phyloP scores from a whole-genome alignment of 805 yeast species.

The Monosporozyma siamensis region DNA sequence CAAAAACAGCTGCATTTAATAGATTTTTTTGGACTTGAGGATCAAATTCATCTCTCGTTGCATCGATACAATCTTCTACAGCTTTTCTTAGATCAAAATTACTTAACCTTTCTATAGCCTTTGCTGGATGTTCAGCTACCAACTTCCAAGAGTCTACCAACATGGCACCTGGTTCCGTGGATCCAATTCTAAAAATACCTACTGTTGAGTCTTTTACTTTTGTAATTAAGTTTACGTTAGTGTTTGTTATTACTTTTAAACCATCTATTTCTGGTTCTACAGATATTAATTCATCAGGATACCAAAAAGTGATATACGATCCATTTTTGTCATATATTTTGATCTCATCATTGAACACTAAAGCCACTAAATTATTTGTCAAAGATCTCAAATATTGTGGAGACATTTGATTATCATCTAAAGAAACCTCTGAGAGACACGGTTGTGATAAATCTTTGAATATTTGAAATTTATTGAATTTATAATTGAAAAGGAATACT shows the following conservation, averaged over 20 bases:
- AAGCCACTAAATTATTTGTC: slow-evolving; percentile 69
- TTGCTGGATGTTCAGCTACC: slow-evolving; percentile 58
- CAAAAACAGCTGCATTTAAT: slow-evolving; percentile 75
- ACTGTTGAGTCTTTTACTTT: slow-evolving; percentile 50
- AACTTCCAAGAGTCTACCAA: slow-evolving; percentile 69
- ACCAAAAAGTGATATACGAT: slow-evolving; percentile 40
- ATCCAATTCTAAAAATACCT: slow-evolving; percentile 71
- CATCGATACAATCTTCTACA: slow-evolving; percentile 59
- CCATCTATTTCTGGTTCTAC: slow-evolving; percentile 60
- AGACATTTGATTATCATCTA: slow-evolving; percentile 13
- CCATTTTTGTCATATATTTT: slow-evolving; percentile 52
- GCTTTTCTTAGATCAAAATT: slow-evolving; percentile 49
- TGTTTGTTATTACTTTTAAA: slow-evolving; percentile 49
- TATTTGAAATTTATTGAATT: slow-evolving; percentile 39
- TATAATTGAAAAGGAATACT: slow-evolving; percentile 40
- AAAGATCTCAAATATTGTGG: slow-evolving; percentile 67
- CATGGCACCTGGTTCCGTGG: slow-evolving; percentile 74
- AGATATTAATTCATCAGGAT: slow-evolving; percentile 35
- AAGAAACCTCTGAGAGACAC: slow-evolving; percentile 18
- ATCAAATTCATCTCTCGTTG: slow-evolving; percentile 71
- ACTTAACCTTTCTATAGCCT: slow-evolving; percentile 68
- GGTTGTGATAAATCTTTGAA: slow-evolving; percentile 27
- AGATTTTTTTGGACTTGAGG: slow-evolving; percentile 71
- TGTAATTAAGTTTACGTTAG: slow-evolving; percentile 50
- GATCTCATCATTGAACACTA: slow-evolving; percentile 51